phyloP scores from a whole-genome alignment of 257 asterid species.

The Solanum tacnaense region DNA sequence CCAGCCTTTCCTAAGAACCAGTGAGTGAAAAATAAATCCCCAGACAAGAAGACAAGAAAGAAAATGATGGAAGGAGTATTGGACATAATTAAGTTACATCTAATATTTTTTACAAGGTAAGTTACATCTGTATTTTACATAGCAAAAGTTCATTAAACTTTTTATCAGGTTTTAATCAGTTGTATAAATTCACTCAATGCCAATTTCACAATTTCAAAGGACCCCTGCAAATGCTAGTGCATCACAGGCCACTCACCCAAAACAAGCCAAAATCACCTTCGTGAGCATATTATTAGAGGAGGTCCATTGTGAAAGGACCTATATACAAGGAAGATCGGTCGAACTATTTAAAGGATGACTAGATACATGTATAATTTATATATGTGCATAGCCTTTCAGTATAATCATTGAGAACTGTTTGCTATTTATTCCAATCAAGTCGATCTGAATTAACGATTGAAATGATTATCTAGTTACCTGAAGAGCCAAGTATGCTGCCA shows the following conservation, averaged over 20 bases:
- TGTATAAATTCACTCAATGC: background rate
- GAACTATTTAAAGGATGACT: background rate
- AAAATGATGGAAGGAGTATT: background rate
- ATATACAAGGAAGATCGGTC: background rate
- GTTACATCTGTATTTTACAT: background rate
- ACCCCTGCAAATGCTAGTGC: background rate
- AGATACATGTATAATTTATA: background rate
- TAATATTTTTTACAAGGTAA: background rate
- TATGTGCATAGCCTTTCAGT: background rate
- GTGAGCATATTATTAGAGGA: background rate
- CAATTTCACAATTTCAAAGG: background rate
- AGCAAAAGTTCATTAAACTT: background rate
- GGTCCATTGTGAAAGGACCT: background rate
- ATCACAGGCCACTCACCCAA: background rate
- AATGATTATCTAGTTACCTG: slow-evolving; percentile 44
- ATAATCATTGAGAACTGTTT: background rate
- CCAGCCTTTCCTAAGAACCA: background rate
- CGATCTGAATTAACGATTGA: background rate
- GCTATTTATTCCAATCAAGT: background rate
- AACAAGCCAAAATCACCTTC: background rate
- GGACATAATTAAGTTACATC: background rate
- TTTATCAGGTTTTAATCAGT: background rate
- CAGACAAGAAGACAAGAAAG: background rate
- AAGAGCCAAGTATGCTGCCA: slow-evolving; percentile 86
- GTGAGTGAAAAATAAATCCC: background rate